These are phyloP conservation scores for Scedosporium apiospermum DNA, from an alignment of 2,329 filamentous ascomycete genomes.

Conservation along the genomic window DNA sequence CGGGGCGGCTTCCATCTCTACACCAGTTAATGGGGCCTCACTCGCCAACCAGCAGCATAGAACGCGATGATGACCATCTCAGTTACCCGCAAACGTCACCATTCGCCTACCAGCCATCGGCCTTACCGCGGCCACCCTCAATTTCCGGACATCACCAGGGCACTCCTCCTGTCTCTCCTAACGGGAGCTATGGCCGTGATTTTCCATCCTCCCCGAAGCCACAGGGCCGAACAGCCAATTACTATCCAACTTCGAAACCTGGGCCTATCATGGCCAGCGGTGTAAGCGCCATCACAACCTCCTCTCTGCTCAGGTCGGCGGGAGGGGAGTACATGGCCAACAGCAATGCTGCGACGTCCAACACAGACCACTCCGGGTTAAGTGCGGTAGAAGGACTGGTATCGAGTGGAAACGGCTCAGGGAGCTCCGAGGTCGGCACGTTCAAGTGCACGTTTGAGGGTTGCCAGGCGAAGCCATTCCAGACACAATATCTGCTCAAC, in stretches of 20 bases:
- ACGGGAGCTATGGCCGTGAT: slow-evolving; percentile 33
- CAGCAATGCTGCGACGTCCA: slow-evolving; percentile 33
- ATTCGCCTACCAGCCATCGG: slow-evolving; percentile 26
- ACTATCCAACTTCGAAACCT: slow-evolving; percentile 20
- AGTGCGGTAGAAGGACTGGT: slow-evolving; percentile 25
- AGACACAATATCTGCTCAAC: slow-evolving; percentile 68
- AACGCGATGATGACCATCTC: background rate
- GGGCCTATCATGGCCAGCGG: background rate
- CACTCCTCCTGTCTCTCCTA: slow-evolving; percentile 40
- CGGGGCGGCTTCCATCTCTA: background rate
- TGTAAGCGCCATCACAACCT: background rate
- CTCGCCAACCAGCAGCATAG: background rate
- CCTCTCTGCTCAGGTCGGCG: background rate
- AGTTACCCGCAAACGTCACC: slow-evolving; percentile 19
- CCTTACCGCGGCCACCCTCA: slow-evolving; percentile 22
- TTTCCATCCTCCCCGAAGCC: slow-evolving; percentile 37
- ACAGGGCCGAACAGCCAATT: slow-evolving; percentile 28
- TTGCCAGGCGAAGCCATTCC: slow-evolving; percentile 65
- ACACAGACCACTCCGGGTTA: slow-evolving; percentile 31
- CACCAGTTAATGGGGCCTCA: background rate
- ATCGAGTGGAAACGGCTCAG: background rate
- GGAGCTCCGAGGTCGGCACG: background rate
- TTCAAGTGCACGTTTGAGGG: slow-evolving; percentile 26
- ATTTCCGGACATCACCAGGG: slow-evolving; percentile 24
- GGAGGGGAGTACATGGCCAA: slow-evolving; percentile 30